Percentiles rank a stretch among this genome's conserved stretches.
Conservation (phyloP, 2,329 filamentous ascomycete species). For the Knoxdaviesia proteae region DNA sequence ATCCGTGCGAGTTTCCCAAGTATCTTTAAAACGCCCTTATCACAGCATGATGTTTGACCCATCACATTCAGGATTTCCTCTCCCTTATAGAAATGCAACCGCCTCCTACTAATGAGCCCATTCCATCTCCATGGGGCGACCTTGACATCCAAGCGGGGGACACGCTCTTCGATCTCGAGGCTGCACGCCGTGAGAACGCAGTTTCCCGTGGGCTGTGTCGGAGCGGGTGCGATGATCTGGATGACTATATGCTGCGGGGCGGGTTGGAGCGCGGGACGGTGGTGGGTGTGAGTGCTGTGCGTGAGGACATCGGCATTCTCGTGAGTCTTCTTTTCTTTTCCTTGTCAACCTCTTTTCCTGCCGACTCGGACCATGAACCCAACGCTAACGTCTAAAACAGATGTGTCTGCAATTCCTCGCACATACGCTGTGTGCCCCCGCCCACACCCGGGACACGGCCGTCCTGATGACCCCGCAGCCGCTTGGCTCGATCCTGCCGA, state of each 20-base stretch:
- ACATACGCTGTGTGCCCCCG: constrained; percentile 13
- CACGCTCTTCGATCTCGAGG: too few species aligned
- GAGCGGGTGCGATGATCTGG: constrained; percentile 27
- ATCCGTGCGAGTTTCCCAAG: too few species aligned
- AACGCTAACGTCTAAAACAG: constrained; percentile 8
- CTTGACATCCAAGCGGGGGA: too few species aligned
- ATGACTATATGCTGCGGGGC: constrained; percentile 22
- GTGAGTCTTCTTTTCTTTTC: constrained; percentile 13
- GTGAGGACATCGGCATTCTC: constrained; percentile 23
- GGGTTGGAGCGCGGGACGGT: constrained; percentile 29
- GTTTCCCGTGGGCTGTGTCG: constrained; percentile 10
- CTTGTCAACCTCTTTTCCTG: not conserved
- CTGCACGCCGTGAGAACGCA: too few species aligned
- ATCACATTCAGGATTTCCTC: too few species aligned
- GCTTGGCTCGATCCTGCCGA: constrained; percentile 16
- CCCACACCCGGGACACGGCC: constrained; percentile 8
- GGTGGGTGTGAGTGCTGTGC: constrained; percentile 32
- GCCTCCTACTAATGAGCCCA: too few species aligned
- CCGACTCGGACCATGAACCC: not conserved
- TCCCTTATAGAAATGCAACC: too few species aligned
- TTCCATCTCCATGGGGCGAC: too few species aligned
- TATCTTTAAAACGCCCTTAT: too few species aligned
- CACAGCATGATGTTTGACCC: too few species aligned
- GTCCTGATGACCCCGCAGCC: constrained; percentile 29
- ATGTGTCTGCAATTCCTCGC: constrained; percentile 28